Conservation (phyloP, 2,329 filamentous ascomycete genomes). For the Calonectria naviculata region DNA sequence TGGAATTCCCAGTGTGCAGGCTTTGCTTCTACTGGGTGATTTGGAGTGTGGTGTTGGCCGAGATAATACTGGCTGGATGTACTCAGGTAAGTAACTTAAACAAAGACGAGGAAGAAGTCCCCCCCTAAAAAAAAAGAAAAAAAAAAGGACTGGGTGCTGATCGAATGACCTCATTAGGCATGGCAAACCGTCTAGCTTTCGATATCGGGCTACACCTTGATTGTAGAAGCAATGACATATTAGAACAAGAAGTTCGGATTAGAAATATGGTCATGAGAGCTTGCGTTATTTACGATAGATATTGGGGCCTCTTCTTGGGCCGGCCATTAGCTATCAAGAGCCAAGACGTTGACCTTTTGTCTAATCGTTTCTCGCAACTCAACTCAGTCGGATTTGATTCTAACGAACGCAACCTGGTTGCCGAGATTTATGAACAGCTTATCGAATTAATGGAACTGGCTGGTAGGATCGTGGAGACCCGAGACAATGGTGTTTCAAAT, state of each 20-base stretch:
- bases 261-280: conserved; percentile 63
- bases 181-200: conserved; percentile 58
- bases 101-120: neutral
- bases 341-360: conserved; percentile 60
- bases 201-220: conserved; percentile 62
- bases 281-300: conserved; percentile 64
- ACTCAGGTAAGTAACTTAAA: conserved; percentile 52
- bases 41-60: conserved; percentile 64
- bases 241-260: conserved; percentile 58
- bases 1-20: conserved; percentile 63
- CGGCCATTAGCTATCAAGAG: conserved; percentile 65
- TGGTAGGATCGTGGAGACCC: conserved; percentile 60
- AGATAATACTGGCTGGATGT: conserved; percentile 66
- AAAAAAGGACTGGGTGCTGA: neutral
- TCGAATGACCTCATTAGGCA: conserved; percentile 40
- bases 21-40: conserved; percentile 62
- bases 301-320: conserved; percentile 66
- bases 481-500: conserved; percentile 49
- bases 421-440: conserved; percentile 61
- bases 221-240: conserved; percentile 52
- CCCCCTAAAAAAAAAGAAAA: no score
- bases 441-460: conserved; percentile 67
- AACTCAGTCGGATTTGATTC: conserved; percentile 44
- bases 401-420: conserved; percentile 27
- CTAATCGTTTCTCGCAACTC: conserved; percentile 57